Evolutionary conservation across 441 rosid genomes (phyloP), one percentile per base, ranked within the genome.

Genomic region (Flueggea neowawraea): DNA sequence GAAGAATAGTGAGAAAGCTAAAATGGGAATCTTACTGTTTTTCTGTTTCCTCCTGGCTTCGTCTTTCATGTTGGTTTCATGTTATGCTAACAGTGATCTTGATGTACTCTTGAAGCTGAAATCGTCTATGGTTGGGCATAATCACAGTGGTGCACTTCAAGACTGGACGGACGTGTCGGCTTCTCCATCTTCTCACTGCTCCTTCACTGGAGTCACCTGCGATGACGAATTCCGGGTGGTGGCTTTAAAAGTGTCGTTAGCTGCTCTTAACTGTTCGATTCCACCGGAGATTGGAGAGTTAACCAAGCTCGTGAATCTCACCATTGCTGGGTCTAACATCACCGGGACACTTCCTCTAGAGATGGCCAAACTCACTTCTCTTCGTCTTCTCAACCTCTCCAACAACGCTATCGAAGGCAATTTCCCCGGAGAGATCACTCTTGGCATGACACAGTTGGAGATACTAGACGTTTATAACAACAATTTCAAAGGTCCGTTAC

Each of bases 191-290:
- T 77, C 88, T 56, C 98, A 93, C 69, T 93, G 98, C 62, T 80
- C 66, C 60, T 93, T 88, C 82, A 74, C 94, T 31, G 98, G 97
- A 6, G 89, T 90, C 16, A 44, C 76, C 1, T 93, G 98, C 58
- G 88, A 81, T 63, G 58, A 6, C 0, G 69, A 75, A 10, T 68
- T 64, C 4, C 81, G 88, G 3, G 90, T 93, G 12, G 74, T 88
- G 17, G 77, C 96, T 54, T 76, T 93, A 3, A 74, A 81, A 73
- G 67, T 88, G 54, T 77, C 89, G 0, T 83, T 68, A 31, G 52
- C 63, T 58, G 73, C 69, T 66, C 75, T 90, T 2, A 74, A 68
- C 11, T 94, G 98, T 0, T 65, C 57, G 0, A 66, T 93, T 28
- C 90, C 97, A 0, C 86, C 84, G 14, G 94, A 81, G 65, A 84